phyloP scores from a whole-genome alignment of 2,329 filamentous ascomycete species.

The Malbranchea cinnamomea region DNA sequence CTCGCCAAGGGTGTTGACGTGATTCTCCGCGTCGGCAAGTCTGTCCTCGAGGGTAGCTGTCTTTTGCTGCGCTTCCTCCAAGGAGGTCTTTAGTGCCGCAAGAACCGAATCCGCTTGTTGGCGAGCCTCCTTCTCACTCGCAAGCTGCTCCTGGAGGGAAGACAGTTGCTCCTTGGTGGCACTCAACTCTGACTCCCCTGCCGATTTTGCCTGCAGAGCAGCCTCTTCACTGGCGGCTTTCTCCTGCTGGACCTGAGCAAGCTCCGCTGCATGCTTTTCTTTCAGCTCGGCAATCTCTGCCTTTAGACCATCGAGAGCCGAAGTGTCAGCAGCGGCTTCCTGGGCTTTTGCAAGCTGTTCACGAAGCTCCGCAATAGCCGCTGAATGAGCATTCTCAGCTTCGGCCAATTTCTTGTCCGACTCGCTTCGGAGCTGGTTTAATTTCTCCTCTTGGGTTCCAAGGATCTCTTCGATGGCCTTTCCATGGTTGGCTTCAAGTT shows the following conservation, averaged over 20 bases:
- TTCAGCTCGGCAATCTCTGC: slow-evolving; percentile 39
- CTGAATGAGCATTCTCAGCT: slow-evolving; percentile 22
- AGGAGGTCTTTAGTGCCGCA: slow-evolving; percentile 7
- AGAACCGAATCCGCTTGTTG: slow-evolving; percentile 25
- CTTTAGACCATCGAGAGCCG: slow-evolving; percentile 23
- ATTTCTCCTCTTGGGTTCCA: slow-evolving; percentile 24
- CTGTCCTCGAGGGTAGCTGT: slow-evolving; percentile 19
- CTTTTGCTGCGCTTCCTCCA: slow-evolving; percentile 7
- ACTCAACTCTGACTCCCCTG: slow-evolving; percentile 50
- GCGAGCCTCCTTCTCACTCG: slow-evolving; percentile 21
- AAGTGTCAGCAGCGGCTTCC: slow-evolving; percentile 22
- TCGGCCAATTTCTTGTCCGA: slow-evolving; percentile 24
- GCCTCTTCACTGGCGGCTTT: slow-evolving; percentile 32
- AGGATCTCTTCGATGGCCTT: slow-evolving; percentile 28
- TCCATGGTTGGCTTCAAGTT: slow-evolving; percentile 24
- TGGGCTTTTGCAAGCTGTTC: slow-evolving; percentile 22
- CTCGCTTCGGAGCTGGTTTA: slow-evolving; percentile 22
- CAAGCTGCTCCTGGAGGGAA: slow-evolving; percentile 20
- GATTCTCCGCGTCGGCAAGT: slow-evolving; percentile 21
- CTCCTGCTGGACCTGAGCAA: slow-evolving; percentile 28
- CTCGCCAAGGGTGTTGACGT: slow-evolving; percentile 13
- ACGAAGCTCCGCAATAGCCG: slow-evolving; percentile 18
- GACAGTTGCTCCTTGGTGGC: slow-evolving; percentile 40
- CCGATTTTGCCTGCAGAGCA: slow-evolving; percentile 72
- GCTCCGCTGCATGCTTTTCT: slow-evolving; percentile 35